A percentile compares a stretch with the other conserved stretches of the same genome.
These are phyloP conservation scores for Eucalyptus polyanthemos DNA, from an alignment of 345 rosid genomes.

Conservation along the genomic window DNA sequence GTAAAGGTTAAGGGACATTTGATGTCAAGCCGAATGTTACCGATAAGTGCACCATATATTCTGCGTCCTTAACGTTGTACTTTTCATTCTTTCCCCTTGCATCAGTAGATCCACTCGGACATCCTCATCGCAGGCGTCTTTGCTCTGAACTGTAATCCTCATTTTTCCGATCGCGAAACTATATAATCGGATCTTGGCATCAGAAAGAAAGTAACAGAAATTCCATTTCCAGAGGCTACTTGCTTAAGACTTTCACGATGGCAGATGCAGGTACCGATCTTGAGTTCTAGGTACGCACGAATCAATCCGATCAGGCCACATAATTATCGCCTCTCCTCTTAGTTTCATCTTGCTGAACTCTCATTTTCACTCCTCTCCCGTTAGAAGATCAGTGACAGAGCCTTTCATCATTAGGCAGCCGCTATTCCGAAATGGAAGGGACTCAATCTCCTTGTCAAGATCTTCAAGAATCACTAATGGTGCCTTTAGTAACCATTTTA, in stretches of 20 bases:
- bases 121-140: neutral
- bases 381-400: neutral
- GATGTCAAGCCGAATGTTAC: neutral
- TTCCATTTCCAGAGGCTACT: neutral
- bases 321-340: neutral
- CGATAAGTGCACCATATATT: neutral
- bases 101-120: neutral
- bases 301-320: neutral
- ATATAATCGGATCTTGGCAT: neutral
- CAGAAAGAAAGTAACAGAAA: neutral
- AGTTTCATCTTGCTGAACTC: neutral
- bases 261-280: neutral
- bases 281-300: neutral
- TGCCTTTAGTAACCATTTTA: no score
- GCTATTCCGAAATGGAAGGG: neutral
- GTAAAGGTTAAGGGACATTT: neutral
- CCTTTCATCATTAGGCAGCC: neutral
- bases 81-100: neutral
- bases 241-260: neutral
- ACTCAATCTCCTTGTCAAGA: neutral
- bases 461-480: neutral
- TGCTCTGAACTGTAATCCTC: neutral
- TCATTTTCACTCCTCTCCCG: neutral
- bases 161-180: neutral
- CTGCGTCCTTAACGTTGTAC: neutral